Evolutionary conservation across 2,329 filamentous ascomycete species (phyloP), one percentile per base, ranked within the genome.

Genomic region (Sporothrix sp.): DNA sequence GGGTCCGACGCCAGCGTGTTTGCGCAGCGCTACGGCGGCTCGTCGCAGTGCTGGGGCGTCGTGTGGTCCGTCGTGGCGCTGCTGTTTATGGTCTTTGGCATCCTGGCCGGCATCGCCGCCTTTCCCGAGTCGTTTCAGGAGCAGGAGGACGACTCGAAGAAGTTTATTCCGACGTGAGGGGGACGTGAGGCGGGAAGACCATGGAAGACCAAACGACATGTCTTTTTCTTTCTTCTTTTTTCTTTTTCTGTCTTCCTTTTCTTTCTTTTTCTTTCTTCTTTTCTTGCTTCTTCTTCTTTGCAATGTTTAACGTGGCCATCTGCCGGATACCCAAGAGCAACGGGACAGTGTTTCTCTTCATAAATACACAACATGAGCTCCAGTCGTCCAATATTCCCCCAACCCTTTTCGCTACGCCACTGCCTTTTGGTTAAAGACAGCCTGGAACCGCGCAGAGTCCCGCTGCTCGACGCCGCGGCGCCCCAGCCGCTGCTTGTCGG

Each of bases 1-100:
- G 80, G 75, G 20, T 88, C 84, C 4, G 85, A 91, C 61, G 85
- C 85, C 6, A 86, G 82, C 58, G 83, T 88, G 27, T 90, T 90
- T 59, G 85, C 85, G 7, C 74, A 87, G 66, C 74, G 80, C 20
- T 90, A 90, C 58, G 85, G 85, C 10, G 85, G 85, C 32, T 88
- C 84, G 0, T 87, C 84, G 1, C 82, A 85, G 61, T 89, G 84
- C 71, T 89, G 86, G 85, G 85, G 85, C 8, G 71, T 89, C 13
- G 77, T 88, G 48, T 91, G 85, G 86, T 83, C 79, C 45, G 68
- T 90, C 47, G 76, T 91, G 48, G 85, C 83, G 1, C 61, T 89
- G 21, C 55, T 75, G 0, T 81, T 91, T 62, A 87, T 90, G 82
- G 76, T 80, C 6, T 71, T 71, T 13, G 84, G 80, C 2, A 89